Conservation (phyloP, 371 early-diverging fungal genomes). For the Sanchytrium tribonematis region DNA sequence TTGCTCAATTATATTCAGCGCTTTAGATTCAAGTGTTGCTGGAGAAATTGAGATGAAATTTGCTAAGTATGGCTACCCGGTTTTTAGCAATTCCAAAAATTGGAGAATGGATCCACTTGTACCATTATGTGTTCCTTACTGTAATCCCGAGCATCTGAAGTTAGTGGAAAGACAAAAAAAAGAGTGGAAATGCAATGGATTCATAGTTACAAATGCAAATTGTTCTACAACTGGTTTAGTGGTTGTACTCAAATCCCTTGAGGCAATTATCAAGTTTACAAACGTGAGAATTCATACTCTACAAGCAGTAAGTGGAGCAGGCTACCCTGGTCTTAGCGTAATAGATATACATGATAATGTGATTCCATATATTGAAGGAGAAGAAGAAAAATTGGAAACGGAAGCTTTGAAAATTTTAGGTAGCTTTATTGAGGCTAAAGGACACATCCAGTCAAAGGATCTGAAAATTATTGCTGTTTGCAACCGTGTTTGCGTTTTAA, state of each 20-base stretch:
- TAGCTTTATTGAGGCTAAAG: constrained; percentile 18
- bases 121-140: constrained; percentile 71
- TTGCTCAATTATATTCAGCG: constrained; percentile 72
- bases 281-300: constrained; percentile 55
- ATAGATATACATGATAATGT: constrained; percentile 79
- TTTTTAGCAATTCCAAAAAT: constrained; percentile 86
- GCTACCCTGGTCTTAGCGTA: constrained; percentile 78
- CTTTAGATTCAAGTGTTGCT: constrained; percentile 68
- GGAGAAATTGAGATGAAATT: constrained; percentile 53
- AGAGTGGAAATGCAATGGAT: constrained; percentile 33
- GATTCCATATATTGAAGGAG: constrained; percentile 76
- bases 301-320: constrained; percentile 84
- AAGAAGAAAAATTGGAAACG: constrained; percentile 84
- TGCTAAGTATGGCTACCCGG: constrained; percentile 42
- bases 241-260: constrained; percentile 62
- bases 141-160: constrained; percentile 50
- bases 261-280: constrained; percentile 49
- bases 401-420: constrained; percentile 79
- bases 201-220: constrained; percentile 82
- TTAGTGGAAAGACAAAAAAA: constrained; percentile 39
- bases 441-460: constrained; percentile 9
- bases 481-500: constrained; percentile 78
- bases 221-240: constrained; percentile 84
- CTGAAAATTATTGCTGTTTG: constrained; percentile 52
- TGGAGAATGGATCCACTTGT: constrained; percentile 58